Base-by-base conservation (phyloP, 2,329 filamentous ascomycete genomes). In the Alternaria ethzedia region DNA sequence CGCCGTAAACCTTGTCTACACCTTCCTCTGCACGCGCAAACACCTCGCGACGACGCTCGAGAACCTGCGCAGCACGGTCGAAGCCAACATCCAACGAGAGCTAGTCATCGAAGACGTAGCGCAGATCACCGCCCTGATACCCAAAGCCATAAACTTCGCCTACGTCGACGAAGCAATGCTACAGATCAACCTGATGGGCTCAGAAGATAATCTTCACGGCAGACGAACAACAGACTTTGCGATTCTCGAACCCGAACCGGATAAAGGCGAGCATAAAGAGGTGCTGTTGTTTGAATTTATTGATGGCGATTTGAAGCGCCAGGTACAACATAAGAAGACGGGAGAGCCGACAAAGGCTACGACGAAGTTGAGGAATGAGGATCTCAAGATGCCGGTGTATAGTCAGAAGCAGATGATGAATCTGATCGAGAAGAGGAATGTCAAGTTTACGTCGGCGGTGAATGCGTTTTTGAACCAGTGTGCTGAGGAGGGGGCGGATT, bases 1-100 rank as follows among this genome's bases (percentile, higher is more conserved):
- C 64, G 95, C 96, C 1, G 82, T 99, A 63, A 99, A 97, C 72
- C 82, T 98, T 2, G 93, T 98, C 1, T 97, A 93, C 73, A 98
- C 96, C 0, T 98, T 99, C 76, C 97, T 93, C 82, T 96, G 90
- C 76, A 95, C 95, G 1, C 89, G 96, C 49, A 97, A 97, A 77
- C 92, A 98, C 73, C 86, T 98, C 26, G 90, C 92, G 1, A 98
- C 96, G 0, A 97, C 95, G 0, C 93, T 97, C 69, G 91, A 96
- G 15, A 97, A 91, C 6, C 91, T 99, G 50, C 93, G 90, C 70
- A 87, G 89, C 9, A 88, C 95, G 0, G 95, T 98, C 1, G 93
- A 97, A 79, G 88, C 87, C 0, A 93, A 97, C 75, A 94, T 89
- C 64, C 90, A 91, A 71, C 86, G 88, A 23, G 83, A 89, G 17